Evolutionary conservation across 2,329 filamentous ascomycete species (phyloP), one percentile per base, ranked within the genome.

Genomic region (Ophiosphaerella korrae): DNA sequence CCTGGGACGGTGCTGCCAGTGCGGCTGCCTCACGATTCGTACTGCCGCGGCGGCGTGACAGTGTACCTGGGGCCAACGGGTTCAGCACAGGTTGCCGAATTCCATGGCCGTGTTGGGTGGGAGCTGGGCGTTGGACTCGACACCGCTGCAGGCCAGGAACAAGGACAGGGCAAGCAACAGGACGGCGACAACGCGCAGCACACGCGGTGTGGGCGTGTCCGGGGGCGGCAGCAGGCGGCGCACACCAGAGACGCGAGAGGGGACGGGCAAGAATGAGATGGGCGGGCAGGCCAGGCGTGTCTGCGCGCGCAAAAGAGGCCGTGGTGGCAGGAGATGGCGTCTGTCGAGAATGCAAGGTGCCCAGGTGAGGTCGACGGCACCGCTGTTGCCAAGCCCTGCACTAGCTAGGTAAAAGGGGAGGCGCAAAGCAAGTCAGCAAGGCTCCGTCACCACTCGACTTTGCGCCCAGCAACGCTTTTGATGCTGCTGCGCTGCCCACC

Each of bases 1-100:
- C 92, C 78, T 88, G 89, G 82, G 92, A 92, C 78, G 87, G 87
- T 80, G 88, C 87, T 75, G 81, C 80, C 56, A 83, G 82, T 21
- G 18, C 18, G 18, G 18, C 18, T 21, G 18, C 18, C 18, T 21
- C 18, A 4, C 11, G 6, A 29, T 29, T 7, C 26, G 26, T 29
- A 29, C 26, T 29, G 26, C 26, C 26, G 26, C 26, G 26, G 11
- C 7, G 74, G 87, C 84, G 80, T 89, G 90, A 85, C 90, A 90
- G 88, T 89, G 90, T 78, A 79, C 86, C 81, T 60, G 50, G 56
- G 39, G 53, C 47, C 50, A 41, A 52, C 52, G 23, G n/a, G 14
- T 36, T 58, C 57, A 70, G 58, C 63, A 66, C 53, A 38, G 38
- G 33, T 46, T 50, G 54, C 53, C 62, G 49, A 55, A 50, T 60